Evolutionary conservation across 2,329 filamentous ascomycete species (phyloP).

Genomic region (Nectriaceae sp.): DNA sequence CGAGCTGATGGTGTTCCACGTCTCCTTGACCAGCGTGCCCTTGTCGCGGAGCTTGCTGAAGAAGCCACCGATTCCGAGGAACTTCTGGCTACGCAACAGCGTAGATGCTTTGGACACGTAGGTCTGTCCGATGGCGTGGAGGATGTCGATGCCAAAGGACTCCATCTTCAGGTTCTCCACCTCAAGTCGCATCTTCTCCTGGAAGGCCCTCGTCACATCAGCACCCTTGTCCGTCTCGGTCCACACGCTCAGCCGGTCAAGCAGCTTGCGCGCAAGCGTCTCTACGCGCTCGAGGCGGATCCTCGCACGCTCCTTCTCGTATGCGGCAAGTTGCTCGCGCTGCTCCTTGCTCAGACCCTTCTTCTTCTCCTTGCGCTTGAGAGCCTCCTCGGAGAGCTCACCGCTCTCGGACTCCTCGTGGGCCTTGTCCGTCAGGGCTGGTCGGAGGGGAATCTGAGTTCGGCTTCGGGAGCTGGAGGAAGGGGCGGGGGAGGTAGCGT

Average conservation of each 20-base stretch:
- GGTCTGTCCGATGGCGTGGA: conserved; percentile 90
- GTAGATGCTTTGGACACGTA: conserved; percentile 86
- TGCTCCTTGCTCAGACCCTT: conserved; percentile 91
- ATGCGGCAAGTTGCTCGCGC: conserved; percentile 84
- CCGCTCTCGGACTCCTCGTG: conserved; percentile 72
- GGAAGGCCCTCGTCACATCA: conserved; percentile 86
- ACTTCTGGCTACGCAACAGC: conserved; percentile 93
- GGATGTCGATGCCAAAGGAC: conserved; percentile 92
- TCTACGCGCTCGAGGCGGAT: conserved; percentile 89
- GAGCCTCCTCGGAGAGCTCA: conserved; percentile 64
- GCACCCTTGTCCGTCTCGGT: conserved; percentile 90
- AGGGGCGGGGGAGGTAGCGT: conserved; percentile 42
- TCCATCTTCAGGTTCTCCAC: conserved; percentile 99
- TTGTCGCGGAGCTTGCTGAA: conserved; percentile 94
- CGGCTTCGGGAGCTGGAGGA: conserved; percentile 45
- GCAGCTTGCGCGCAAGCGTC: conserved; percentile 78
- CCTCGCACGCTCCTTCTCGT: conserved; percentile 80
- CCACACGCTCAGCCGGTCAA: conserved; percentile 91
- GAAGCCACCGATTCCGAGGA: conserved; percentile 94
- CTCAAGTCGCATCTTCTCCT: conserved; percentile 91
- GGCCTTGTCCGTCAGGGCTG: conserved; percentile 80
- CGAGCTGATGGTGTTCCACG: conserved; percentile 95
- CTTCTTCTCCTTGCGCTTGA: conserved; percentile 69
- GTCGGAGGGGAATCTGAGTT: conserved; percentile 71
- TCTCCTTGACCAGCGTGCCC: conserved; percentile 95